A percentile compares a stretch with the other conserved stretches of the same genome.
Conservation (phyloP, 306 rosid species). For the Alnus rubra region DNA sequence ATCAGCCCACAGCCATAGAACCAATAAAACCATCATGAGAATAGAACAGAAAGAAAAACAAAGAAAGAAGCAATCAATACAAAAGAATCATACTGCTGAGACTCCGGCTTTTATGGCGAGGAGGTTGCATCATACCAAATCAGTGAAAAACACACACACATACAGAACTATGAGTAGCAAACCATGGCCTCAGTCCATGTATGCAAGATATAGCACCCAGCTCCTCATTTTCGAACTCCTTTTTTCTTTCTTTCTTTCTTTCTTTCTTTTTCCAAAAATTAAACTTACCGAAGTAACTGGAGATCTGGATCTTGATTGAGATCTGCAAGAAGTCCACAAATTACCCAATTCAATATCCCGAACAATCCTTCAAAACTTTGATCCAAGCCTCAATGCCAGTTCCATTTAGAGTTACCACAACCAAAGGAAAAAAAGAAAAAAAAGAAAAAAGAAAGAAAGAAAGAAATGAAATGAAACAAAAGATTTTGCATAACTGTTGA, state of each 20-base stretch:
- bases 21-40: conserved; percentile 13
- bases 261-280: not conserved
- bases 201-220: not conserved
- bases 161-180: not conserved
- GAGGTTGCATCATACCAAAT: conserved; percentile 36
- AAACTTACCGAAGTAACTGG: conserved; percentile 54
- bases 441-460: not conserved
- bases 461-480: conserved; percentile 24
- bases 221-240: not conserved
- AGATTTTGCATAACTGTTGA: not conserved
- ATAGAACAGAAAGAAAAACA: not conserved
- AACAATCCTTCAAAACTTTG: conserved; percentile 13
- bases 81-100: conserved; percentile 27
- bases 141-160: conserved; percentile 12
- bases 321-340: conserved; percentile 52
- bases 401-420: conserved; percentile 36
- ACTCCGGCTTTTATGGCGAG: conserved; percentile 26
- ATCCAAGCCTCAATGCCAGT: not conserved
- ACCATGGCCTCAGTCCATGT: not conserved
- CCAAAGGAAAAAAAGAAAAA: not conserved
- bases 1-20: conserved; percentile 15
- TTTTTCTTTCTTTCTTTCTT: too few relatives aligned
- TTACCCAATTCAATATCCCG: conserved; percentile 30
- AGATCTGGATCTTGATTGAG: conserved; percentile 54
- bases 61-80: not conserved